Evolutionary conservation across 768 basidiomycete species (phyloP).

Genomic region (Russula dissimulans): DNA sequence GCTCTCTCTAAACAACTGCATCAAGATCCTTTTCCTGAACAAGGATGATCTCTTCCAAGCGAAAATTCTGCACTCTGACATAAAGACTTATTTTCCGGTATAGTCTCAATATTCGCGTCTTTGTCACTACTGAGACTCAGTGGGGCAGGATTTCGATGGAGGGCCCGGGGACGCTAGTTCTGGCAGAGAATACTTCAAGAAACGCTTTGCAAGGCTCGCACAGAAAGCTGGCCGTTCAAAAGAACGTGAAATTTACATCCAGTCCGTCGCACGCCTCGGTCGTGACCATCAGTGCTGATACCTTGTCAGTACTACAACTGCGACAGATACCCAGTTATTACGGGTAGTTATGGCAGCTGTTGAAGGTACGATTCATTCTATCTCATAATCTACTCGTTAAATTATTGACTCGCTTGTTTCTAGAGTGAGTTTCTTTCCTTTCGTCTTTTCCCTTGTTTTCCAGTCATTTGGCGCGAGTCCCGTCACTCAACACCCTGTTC

Average conservation of each 20-base stretch:
- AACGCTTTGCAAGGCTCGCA: slow-evolving; percentile 70
- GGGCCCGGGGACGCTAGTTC: slow-evolving; percentile 60
- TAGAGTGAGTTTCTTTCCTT: slow-evolving; percentile 55
- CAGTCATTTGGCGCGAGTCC: slow-evolving; percentile 18
- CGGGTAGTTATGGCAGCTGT: slow-evolving; percentile 93
- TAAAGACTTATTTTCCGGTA: slow-evolving; percentile 85
- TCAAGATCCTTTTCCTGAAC: slow-evolving; percentile 83
- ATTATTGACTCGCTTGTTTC: slow-evolving; percentile 18
- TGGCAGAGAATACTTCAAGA: slow-evolving; percentile 86
- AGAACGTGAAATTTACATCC: slow-evolving; percentile 87
- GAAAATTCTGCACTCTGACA: slow-evolving; percentile 74
- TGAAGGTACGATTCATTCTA: slow-evolving; percentile 54
- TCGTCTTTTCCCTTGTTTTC: slow-evolving; percentile 24
- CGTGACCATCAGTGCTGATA: slow-evolving; percentile 16
- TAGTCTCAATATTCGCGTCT: slow-evolving; percentile 18
- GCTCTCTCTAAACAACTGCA: neutral
- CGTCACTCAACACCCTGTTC: slow-evolving; percentile 27
- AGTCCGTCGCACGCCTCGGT: slow-evolving; percentile 45
- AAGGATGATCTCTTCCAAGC: slow-evolving; percentile 89
- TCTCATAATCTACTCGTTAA: slow-evolving; percentile 10
- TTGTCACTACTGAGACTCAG: neutral
- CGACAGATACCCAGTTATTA: slow-evolving; percentile 82
- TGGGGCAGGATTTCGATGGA: slow-evolving; percentile 70
- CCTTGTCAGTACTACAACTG: slow-evolving; percentile 64
- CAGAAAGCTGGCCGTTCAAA: slow-evolving; percentile 79